Base-by-base conservation (phyloP, 2,329 filamentous ascomycete genomes). In the Dothistroma pini region DNA sequence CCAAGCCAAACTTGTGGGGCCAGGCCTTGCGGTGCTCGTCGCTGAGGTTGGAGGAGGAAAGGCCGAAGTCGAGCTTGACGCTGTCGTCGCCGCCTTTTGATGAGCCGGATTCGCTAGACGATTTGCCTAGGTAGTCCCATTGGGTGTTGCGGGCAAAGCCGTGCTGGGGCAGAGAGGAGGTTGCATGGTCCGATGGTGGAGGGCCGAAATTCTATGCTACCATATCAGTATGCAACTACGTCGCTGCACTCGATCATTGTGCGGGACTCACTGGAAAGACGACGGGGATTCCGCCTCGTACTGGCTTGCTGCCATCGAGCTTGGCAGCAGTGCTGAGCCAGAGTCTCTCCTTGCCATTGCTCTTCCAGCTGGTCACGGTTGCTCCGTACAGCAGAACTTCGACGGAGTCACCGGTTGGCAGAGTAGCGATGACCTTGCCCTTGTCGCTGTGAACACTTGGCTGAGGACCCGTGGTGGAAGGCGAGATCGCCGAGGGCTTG, bases 111-210 rank as follows among this genome's bases (percentile, higher is more conserved):
- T 92, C 88, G 6, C 84, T 85, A n/a, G 84, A 87, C 7, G 88
- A 91, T 78, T 93, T 96, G 72, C 93, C 93, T 56, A 99, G 83
- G 75, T 95, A 96, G 76, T 97, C 93, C 95, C 95, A 99, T 64
- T 85, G 85, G 51, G 88, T 90, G 72, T 85, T 93, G 69, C 95
- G 91, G 44, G 93, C 95, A 77, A 99, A 96, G 68, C 95, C 95
- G 79, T 97, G 95, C 78, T 97, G 93, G 3, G 93, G 88, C 29
- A 99, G 88, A 66, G 85, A 80, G 56, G 86, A 85, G 31, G 91
- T 95, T n/a, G 89, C 83, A 67, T 89, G 86, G 75, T 93, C 87
- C 67, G 87, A 82, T 56, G 90, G 87, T 12, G 89, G 86, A 25
- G 66, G 70, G 32, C 95, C 95, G 74, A 99, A 99, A 74, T 93